Conservation (phyloP, 2,329 filamentous ascomycete genomes). For the Fusarium gaditjirri region DNA sequence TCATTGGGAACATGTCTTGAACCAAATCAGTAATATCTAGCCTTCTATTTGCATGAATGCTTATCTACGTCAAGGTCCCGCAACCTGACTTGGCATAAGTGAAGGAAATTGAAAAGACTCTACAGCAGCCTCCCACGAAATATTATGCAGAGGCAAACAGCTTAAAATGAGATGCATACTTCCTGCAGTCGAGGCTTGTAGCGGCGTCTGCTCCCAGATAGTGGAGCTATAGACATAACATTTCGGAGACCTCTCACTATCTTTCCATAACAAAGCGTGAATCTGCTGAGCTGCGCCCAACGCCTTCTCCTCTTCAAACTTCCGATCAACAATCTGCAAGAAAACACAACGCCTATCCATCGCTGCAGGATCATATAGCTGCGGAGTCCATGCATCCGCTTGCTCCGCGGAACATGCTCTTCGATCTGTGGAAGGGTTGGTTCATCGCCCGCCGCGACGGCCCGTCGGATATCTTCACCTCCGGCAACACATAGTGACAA, state of each 20-base stretch:
- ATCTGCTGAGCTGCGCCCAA: neutral
- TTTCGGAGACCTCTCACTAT: neutral
- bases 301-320: neutral
- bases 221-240: neutral
- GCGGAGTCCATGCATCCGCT: neutral
- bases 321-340: neutral
- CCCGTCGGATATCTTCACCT: neutral
- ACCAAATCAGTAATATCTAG: too few species aligned
- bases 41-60: neutral
- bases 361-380: neutral
- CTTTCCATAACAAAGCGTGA: neutral
- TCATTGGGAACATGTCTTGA: too few species aligned
- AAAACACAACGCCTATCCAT: neutral
- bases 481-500: neutral
- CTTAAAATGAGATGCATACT: too few species aligned
- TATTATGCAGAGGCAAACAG: neutral
- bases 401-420: neutral
- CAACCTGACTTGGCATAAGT: accelerated
- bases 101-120: accelerated
- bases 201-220: neutral
- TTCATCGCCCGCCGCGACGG: neutral
- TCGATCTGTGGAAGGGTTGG: neutral
- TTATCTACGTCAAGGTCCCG: too few species aligned
- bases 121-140: accelerated
- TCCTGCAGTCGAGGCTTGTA: too few species aligned